A percentile compares a stretch with the other conserved stretches of the same genome.
phyloP scores from a whole-genome alignment of 2,329 filamentous ascomycete species.

The Raffaelea ambrosiae region DNA sequence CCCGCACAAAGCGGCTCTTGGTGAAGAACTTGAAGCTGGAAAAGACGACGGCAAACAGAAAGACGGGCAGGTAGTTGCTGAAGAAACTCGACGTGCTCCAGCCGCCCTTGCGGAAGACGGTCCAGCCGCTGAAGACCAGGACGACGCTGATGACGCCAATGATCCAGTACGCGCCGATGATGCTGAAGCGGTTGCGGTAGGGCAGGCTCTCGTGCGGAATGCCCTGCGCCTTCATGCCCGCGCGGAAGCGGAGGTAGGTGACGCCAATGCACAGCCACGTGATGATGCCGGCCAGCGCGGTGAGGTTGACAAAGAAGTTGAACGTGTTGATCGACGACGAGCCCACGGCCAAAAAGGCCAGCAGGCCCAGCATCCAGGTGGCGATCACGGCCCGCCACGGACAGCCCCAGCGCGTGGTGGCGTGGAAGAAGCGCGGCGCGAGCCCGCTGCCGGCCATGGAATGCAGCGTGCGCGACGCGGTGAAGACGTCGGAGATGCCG shows the following conservation, averaged over 20 bases:
- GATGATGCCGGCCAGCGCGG: constrained; percentile 61
- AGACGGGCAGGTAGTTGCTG: constrained; percentile 6
- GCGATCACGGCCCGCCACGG: constrained; percentile 49
- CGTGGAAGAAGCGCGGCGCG: constrained; percentile 45
- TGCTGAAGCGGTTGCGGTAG: constrained; percentile 1
- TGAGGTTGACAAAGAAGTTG: constrained; percentile 13
- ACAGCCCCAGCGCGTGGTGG: constrained; percentile 38
- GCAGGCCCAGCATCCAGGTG: constrained; percentile 50
- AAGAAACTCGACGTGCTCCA: constrained; percentile 6
- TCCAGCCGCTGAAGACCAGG: constrained; percentile 14
- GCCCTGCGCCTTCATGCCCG: constrained; percentile 55
- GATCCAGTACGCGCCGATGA: constrained; percentile 1
- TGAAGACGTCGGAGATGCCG: constrained; percentile 55
- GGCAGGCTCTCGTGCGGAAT: constrained; percentile 54
- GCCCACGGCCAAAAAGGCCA: constrained; percentile 60
- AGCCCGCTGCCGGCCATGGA: constrained; percentile 50
- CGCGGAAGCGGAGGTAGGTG: constrained; percentile 61
- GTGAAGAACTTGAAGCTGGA: neutral
- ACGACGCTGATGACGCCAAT: constrained; percentile 15
- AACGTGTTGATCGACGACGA: constrained; percentile 39
- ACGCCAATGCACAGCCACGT: constrained; percentile 58
- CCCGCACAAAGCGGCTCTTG: neutral
- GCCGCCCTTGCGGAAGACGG: constrained; percentile 17
- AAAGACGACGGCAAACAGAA: neutral
- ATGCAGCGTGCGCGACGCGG: constrained; percentile 50